phyloP scores from a whole-genome alignment of 164 flowering plant genomes.

The Vitis riparia region DNA sequence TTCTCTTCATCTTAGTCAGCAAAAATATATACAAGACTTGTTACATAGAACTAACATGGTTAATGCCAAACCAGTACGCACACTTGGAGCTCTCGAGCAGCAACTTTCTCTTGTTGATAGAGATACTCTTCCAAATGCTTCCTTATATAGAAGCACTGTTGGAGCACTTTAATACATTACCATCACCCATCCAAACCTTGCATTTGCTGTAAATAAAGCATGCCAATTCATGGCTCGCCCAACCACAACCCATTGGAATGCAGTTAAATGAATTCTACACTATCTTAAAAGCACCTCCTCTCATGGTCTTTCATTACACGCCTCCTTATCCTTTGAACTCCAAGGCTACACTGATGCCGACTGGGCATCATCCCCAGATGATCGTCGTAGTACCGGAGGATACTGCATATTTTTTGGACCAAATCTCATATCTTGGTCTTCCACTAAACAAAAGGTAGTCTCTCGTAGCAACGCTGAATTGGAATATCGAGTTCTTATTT shows the following conservation, averaged over 20 bases:
- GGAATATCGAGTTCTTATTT: too few relatives aligned
- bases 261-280: neutral
- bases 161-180: conserved; percentile 7
- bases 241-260: neutral
- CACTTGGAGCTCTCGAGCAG: neutral
- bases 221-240: conserved; percentile 14
- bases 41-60: neutral
- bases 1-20: neutral
- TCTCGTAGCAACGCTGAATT: too few relatives aligned
- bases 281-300: neutral
- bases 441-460: too few relatives aligned
- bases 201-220: neutral
- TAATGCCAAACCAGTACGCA: neutral
- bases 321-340: too few relatives aligned
- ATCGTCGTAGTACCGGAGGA: too few relatives aligned
- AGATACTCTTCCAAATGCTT: neutral
- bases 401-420: too few relatives aligned
- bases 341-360: too few relatives aligned
- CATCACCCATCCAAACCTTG: conserved; percentile 10
- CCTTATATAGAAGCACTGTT: neutral
- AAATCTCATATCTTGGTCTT: too few relatives aligned
- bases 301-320: too few relatives aligned
- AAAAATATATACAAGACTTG: neutral
- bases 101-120: neutral
- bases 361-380: too few relatives aligned